Percentiles rank a stretch among this genome's conserved stretches.
Evolutionary conservation across 192 early-diverging fungal genomes (phyloP).

Genomic region (Coemansia sp.): DNA sequence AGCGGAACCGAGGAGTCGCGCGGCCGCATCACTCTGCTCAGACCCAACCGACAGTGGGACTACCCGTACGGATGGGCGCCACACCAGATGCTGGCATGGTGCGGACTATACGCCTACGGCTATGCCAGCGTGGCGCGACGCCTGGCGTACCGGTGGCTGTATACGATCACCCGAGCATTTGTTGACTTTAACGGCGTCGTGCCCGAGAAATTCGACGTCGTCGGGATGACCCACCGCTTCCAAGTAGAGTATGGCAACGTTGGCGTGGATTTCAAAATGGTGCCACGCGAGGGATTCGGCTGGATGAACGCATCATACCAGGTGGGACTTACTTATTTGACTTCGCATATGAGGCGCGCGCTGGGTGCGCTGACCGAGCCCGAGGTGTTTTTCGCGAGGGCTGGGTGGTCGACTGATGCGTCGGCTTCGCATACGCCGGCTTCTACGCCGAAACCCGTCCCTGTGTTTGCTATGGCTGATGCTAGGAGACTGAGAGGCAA

Average conservation of each 20-base stretch:
- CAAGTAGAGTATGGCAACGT: slow-evolving; percentile 98
- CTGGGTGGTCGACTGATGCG: slow-evolving; percentile 42
- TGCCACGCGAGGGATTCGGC: slow-evolving; percentile 95
- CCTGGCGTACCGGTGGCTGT: slow-evolving; percentile 94
- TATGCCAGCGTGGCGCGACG: slow-evolving; percentile 69
- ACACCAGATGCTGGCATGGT: slow-evolving; percentile 98
- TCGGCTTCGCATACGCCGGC: slow-evolving; percentile 46
- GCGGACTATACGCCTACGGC: slow-evolving; percentile 83
- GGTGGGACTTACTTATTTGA: slow-evolving; percentile 77
- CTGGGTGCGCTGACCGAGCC: slow-evolving; percentile 74
- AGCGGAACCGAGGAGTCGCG: slow-evolving; percentile 90
- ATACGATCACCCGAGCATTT: slow-evolving; percentile 91
- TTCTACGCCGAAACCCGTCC: slow-evolving; percentile 29
- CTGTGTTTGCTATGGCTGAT: slow-evolving; percentile 18
- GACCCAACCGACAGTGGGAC: slow-evolving; percentile 97
- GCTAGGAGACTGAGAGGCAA: background rate
- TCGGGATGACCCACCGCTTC: slow-evolving; percentile 83
- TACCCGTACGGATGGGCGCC: slow-evolving; percentile 96
- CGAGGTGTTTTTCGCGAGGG: slow-evolving; percentile 62
- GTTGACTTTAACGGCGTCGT: slow-evolving; percentile 97
- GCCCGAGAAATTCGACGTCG: slow-evolving; percentile 97
- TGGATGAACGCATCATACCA: slow-evolving; percentile 98
- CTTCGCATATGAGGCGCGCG: slow-evolving; percentile 68
- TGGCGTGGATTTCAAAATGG: slow-evolving; percentile 88
- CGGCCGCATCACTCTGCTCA: slow-evolving; percentile 71